A percentile compares a stretch with the other conserved stretches of the same genome.
Conservation (phyloP, 805 yeast genomes). For the Cyberlindnera samutprakarnensis region DNA sequence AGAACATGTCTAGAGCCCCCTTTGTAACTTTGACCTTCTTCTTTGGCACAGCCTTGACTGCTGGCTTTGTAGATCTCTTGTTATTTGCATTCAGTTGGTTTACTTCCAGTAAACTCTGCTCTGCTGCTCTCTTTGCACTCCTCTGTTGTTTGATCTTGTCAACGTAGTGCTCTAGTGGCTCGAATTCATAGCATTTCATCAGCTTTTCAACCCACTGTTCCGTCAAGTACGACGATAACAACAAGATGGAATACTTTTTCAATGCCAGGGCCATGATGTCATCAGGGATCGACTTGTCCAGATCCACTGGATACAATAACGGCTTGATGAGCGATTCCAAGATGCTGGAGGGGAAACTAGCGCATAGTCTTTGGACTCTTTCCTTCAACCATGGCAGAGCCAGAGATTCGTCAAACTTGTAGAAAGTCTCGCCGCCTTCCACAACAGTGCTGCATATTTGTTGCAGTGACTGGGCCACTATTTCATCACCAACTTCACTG, state of each 20-base stretch:
- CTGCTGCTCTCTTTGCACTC: conserved; percentile 23
- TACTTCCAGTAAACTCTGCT: conserved; percentile 24
- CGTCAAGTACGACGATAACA: conserved; percentile 39
- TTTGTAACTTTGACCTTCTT: conserved; percentile 42
- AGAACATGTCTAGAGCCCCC: conserved; percentile 68
- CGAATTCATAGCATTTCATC: conserved; percentile 26
- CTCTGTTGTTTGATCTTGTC: conserved; percentile 12
- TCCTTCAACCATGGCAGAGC: conserved; percentile 30
- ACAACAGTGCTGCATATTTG: conserved; percentile 32
- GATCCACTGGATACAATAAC: conserved; percentile 21
- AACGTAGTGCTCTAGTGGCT: conserved; percentile 23
- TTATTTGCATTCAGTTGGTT: conserved; percentile 17
- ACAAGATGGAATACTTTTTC: conserved; percentile 35
- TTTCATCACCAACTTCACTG: conserved; percentile 9
- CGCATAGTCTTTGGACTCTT: conserved; percentile 30
- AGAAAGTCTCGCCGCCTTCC: conserved; percentile 39
- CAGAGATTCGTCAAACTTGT: conserved; percentile 34
- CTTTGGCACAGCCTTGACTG: conserved; percentile 18
- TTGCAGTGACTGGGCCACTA: conserved; percentile 17
- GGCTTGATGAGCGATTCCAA: conserved; percentile 20
- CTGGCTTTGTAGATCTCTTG: conserved; percentile 7
- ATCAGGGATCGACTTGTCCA: conserved; percentile 26
- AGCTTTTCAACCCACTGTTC: conserved; percentile 14
- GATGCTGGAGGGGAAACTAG: conserved; percentile 31
- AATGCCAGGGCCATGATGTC: conserved; percentile 30